These are phyloP conservation scores for Myriosclerotinia scirpicola DNA, from an alignment of 2,329 filamentous ascomycete genomes.

Conservation along the genomic window DNA sequence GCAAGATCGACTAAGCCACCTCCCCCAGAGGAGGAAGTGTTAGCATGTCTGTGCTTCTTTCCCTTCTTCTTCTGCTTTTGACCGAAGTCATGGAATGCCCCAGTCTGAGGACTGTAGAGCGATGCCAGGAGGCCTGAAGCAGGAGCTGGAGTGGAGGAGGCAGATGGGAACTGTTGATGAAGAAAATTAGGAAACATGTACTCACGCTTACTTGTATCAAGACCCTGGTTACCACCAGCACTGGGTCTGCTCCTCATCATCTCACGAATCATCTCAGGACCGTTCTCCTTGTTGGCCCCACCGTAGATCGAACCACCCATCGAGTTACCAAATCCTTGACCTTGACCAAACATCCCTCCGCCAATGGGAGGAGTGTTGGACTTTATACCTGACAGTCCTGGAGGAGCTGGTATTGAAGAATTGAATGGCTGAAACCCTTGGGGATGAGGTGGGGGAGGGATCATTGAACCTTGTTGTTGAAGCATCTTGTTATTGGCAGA, in stretches of 20 bases:
- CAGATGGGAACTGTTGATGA: conserved; percentile 80
- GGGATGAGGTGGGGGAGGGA: conserved; percentile 57
- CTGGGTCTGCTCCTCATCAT: conserved; percentile 69
- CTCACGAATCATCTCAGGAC: conserved; percentile 76
- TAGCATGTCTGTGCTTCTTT: conserved; percentile 99
- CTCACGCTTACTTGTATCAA: conserved; percentile 96
- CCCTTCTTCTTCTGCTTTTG: conserved; percentile 99
- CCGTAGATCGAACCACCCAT: conserved; percentile 59
- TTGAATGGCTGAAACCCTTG: conserved; percentile 74
- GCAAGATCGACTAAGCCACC: conserved; percentile 99
- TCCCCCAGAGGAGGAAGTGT: conserved; percentile 99
- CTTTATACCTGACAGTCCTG: conserved; percentile 76
- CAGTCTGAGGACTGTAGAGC: conserved; percentile 85
- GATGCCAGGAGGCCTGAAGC: conserved; percentile 86
- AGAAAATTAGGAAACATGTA: conserved; percentile 92
- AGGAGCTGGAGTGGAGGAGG: conserved; percentile 81
- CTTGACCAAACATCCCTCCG: conserved; percentile 84
- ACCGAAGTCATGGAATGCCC: conserved; percentile 86
- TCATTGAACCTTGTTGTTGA: conserved; percentile 86
- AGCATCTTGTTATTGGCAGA: conserved; percentile 77
- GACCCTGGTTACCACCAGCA: conserved; percentile 65
- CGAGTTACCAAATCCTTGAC: conserved; percentile 76
- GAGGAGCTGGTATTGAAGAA: conserved; percentile 84
- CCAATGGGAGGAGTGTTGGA: conserved; percentile 88
- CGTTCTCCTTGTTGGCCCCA: conserved; percentile 68